Conservation (phyloP, 345 rosid species). For the Melaleuca quinquenervia region DNA sequence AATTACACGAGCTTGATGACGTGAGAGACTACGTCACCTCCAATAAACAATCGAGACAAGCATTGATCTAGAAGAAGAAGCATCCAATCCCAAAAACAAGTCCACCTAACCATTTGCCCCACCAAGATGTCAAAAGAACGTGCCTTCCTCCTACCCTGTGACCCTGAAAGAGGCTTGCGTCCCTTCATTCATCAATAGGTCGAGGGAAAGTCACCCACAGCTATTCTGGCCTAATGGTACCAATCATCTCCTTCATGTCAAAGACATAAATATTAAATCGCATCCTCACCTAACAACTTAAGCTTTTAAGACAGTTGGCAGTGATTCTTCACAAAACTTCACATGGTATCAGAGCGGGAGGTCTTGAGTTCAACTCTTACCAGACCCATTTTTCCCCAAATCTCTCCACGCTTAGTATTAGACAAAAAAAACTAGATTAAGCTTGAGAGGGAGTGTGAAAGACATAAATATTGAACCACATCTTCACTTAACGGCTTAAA, state of each 20-base stretch:
- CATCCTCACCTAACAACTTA: too few species aligned
- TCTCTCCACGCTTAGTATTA: too few species aligned
- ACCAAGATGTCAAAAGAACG: not conserved
- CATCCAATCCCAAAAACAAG: not conserved
- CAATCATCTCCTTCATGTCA: not conserved
- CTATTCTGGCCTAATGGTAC: not conserved
- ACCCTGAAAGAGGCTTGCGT: not conserved
- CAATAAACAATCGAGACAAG: not conserved
- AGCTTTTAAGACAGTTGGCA: too few species aligned
- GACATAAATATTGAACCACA: too few species aligned
- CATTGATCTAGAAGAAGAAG: not conserved
- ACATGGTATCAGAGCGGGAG: too few species aligned
- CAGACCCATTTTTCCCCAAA: too few species aligned
- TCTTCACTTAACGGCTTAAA: too few species aligned
- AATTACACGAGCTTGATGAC: not conserved
- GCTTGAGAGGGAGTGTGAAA: too few species aligned
- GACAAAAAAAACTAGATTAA: too few species aligned
- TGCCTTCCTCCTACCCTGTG: not conserved
- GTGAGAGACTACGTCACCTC: not conserved
- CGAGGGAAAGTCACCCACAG: not conserved
- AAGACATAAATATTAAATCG: too few species aligned
- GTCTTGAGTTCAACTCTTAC: too few species aligned
- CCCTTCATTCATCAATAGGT: not conserved
- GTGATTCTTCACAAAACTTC: too few species aligned
- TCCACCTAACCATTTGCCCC: not conserved